Evolutionary conservation across 768 basidiomycete species (phyloP).

Genomic region (Russula ochroleuca): DNA sequence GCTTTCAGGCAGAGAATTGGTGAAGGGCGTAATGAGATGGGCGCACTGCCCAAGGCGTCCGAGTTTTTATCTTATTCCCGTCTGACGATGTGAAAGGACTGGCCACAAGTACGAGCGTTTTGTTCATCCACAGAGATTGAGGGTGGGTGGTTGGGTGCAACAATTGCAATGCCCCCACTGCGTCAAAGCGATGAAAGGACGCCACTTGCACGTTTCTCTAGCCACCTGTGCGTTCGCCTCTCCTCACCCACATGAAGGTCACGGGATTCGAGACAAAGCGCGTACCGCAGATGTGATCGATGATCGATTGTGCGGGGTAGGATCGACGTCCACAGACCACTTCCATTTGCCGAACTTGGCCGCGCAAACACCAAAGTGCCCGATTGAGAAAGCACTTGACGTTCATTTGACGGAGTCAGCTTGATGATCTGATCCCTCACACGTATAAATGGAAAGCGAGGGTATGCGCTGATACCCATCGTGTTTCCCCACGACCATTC

Average conservation of each 20-base stretch:
- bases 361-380: background rate
- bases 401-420: background rate
- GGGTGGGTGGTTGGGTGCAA: background rate
- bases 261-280: background rate
- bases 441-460: slow-evolving; percentile 10
- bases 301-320: background rate
- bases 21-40: background rate
- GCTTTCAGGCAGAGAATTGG: background rate
- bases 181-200: slow-evolving; percentile 9
- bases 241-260: background rate
- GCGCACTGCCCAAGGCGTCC: background rate
- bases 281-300: background rate
- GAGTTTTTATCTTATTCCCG: slow-evolving; percentile 7
- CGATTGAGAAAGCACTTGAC: background rate
- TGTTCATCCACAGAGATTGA: slow-evolving; percentile 7
- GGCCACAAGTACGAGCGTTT: slow-evolving; percentile 4
- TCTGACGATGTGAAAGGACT: background rate
- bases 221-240: background rate
- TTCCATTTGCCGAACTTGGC: background rate
- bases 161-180: background rate
- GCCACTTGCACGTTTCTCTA: background rate
- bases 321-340: background rate
- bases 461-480: background rate
- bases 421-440: background rate
- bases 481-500: background rate